Percentiles rank a stretch among this genome's conserved stretches.
Evolutionary conservation across 1,284 basidiomycete species (phyloP).

Genomic region (Ganoderma leucocontextum): DNA sequence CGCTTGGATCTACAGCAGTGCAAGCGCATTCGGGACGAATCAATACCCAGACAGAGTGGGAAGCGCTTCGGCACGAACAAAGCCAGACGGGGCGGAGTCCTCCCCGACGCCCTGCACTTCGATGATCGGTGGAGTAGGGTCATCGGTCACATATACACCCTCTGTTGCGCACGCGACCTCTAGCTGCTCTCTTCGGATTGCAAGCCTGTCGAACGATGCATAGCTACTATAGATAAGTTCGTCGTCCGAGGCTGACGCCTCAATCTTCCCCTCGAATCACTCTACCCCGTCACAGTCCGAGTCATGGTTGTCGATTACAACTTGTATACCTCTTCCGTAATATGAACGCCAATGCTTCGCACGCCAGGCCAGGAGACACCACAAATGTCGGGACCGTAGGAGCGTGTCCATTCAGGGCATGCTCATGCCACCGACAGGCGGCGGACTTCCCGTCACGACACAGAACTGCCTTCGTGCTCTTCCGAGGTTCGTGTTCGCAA

Average conservation of each 20-base stretch:
- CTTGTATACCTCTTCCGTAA: too few species aligned
- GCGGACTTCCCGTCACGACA: not conserved
- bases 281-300: not conserved
- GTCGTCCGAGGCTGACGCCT: too few species aligned
- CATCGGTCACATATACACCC: not conserved
- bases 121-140: constrained; percentile 1
- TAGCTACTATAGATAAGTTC: not conserved
- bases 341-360: too few species aligned
- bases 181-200: not conserved
- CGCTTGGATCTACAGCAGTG: not conserved
- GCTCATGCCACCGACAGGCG: too few species aligned
- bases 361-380: too few species aligned
- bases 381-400: too few species aligned
- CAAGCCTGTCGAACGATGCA: not conserved
- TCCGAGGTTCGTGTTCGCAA: constrained; percentile 28
- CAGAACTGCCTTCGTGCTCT: constrained; percentile 31
- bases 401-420: too few species aligned
- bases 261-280: too few species aligned
- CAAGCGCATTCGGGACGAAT: not conserved
- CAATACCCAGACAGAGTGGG: not conserved
- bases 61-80: not conserved
- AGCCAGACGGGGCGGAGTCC: not conserved
- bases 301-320: not conserved
- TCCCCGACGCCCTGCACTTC: not conserved
- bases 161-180: not conserved